Base-by-base conservation (phyloP, 108 stramenopile species). In the Skeletonema menzelii region DNA sequence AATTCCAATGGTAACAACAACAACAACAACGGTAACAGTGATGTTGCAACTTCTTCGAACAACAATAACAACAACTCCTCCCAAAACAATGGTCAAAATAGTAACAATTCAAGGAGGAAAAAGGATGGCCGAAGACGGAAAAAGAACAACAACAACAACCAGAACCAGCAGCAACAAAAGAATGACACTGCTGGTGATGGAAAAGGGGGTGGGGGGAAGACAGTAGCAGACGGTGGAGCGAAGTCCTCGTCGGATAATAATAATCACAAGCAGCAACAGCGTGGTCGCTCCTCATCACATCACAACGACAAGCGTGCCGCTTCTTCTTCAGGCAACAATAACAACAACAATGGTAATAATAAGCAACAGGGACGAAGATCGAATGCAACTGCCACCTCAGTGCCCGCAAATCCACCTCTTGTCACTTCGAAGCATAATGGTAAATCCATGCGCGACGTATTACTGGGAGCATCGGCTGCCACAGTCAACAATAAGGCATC, bases 181-280 rank as follows among this genome's bases (percentile, higher is more conserved):
- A 71, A 59, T 26, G 86, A 82, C 20, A 80, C 83, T 32, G 88
- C 87, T 10, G 87, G 85, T 27, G 79, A 83, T 19, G 79, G 88
- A 60, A 77, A 89, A 13, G 42, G 62, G 38, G 44, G 75, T 31
- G 62, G 76, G 59, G 72, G 76, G 19, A 53, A 47, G 13, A 22
- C 58, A 37, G 59, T 38, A 26, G 56, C 19, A 2, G 71, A 70
- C 12, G 44, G 46, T 32, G 60, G 27, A 40, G 27, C 17, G 28
- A 31, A 24, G 62, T 70, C 69, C 4, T 31, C 69, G 11, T 37
- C 31, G 8, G 34, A 63, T 12, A 28, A 63, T 24, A 60, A 17
- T 20, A 63, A 42, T 26, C 59, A 27, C 26, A 65, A 32, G 49
- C 49, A 53, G 49, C 49, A 53, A 17, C 49, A 53, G 20, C 49